phyloP scores from a whole-genome alignment of 2,329 filamentous ascomycete genomes.

The Malbranchea zuffiana region DNA sequence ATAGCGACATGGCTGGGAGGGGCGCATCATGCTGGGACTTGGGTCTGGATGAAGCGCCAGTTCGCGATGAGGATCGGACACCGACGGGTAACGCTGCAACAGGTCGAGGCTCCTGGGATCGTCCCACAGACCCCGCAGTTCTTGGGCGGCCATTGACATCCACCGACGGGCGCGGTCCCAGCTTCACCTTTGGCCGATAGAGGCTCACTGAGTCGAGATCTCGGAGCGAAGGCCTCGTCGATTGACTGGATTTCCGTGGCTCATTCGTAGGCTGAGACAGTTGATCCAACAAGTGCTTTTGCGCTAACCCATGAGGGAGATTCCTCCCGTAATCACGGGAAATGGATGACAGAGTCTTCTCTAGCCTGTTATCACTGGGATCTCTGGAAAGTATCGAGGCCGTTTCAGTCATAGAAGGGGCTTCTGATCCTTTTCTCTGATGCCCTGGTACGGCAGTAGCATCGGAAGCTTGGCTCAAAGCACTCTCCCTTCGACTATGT shows the following conservation, averaged over 20 bases:
- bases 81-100: constrained; percentile 70
- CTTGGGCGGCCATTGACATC: constrained; percentile 51
- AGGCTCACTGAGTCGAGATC: constrained; percentile 34
- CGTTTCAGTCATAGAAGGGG: constrained; percentile 7
- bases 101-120: constrained; percentile 49
- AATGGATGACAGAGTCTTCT: constrained; percentile 12
- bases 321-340: constrained; percentile 17
- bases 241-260: constrained; percentile 31
- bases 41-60: constrained; percentile 40
- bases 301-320: constrained; percentile 16
- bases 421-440: constrained; percentile 2
- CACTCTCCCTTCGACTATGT: constrained; percentile 18
- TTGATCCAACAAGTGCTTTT: constrained; percentile 26
- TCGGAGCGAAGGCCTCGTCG: constrained; percentile 33
- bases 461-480: constrained; percentile 15
- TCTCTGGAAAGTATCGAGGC: constrained; percentile 9
- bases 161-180: constrained; percentile 71
- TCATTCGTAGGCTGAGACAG: constrained; percentile 27
- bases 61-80: constrained; percentile 52
- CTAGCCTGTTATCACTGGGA: not conserved
- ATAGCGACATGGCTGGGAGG: constrained; percentile 21
- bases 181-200: constrained; percentile 60
- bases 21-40: constrained; percentile 34
- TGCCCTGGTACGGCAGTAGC: constrained; percentile 15
- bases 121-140: constrained; percentile 41